Conservation (phyloP, 2,329 filamentous ascomycete species). For the Metarhizium guizhouense region DNA sequence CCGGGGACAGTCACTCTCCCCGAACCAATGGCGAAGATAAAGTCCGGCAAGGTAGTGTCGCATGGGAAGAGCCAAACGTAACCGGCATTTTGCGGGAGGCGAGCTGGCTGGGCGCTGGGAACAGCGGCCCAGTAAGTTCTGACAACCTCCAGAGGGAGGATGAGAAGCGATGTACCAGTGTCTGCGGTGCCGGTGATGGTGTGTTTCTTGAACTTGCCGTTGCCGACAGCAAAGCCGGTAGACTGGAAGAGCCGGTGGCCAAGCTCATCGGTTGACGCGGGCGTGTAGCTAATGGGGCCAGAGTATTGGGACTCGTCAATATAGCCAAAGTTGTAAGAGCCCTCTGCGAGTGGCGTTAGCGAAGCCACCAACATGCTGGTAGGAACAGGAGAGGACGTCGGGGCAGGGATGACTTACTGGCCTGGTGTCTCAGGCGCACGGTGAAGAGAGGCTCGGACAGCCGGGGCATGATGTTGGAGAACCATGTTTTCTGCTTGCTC, state of each 20-base stretch:
- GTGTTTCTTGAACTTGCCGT: constrained; percentile 1
- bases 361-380: background rate
- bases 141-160: constrained; percentile 44
- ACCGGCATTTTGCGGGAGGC: constrained; percentile 16
- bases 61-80: constrained; percentile 32
- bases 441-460: constrained; percentile 47
- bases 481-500: constrained; percentile 33
- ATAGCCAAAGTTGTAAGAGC: constrained; percentile 65
- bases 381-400: background rate
- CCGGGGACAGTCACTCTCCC: constrained; percentile 47
- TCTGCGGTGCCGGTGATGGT: constrained; percentile 38
- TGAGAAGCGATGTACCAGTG: constrained; percentile 54
- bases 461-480: constrained; percentile 19
- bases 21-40: constrained; percentile 46
- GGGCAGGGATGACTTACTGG: constrained; percentile 9
- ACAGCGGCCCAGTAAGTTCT: constrained; percentile 38
- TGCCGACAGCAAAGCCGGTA: constrained; percentile 14
- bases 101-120: constrained; percentile 23
- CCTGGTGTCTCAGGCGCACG: constrained; percentile 50
- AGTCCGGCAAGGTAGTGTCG: constrained; percentile 32
- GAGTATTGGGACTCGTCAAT: constrained; percentile 56
- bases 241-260: constrained; percentile 51
- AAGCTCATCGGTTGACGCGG: constrained; percentile 43
- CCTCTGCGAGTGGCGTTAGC: constrained; percentile 23
- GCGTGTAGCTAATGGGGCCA: constrained; percentile 52